Percentiles rank a stretch among this genome's conserved stretches.
Conservation (phyloP, 371 early-diverging fungal genomes). For the Mucor sp. region DNA sequence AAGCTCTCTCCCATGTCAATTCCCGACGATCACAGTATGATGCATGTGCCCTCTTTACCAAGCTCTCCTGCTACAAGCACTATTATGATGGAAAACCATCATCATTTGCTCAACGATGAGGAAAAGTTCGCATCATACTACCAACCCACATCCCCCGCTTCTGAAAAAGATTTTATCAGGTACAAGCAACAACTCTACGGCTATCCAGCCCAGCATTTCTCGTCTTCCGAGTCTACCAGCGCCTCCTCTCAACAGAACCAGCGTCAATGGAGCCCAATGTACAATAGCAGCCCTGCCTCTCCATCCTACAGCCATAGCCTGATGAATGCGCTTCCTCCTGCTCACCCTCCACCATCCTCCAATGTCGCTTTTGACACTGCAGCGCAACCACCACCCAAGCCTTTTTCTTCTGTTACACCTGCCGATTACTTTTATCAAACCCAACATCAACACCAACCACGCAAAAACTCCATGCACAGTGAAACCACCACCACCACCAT, state of each 20-base stretch:
- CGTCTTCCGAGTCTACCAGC: neutral
- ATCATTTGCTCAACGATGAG: neutral
- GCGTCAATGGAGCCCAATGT: neutral
- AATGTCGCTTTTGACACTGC: neutral
- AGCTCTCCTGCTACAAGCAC: slow-evolving; percentile 6
- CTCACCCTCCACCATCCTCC: neutral
- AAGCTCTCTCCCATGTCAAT: neutral
- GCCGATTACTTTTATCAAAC: neutral
- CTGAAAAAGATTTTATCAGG: slow-evolving; percentile 5
- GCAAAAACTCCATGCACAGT: slow-evolving; percentile 3
- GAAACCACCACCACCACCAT: slow-evolving; percentile 2
- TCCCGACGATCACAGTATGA: slow-evolving; percentile 4
- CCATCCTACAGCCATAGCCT: neutral
- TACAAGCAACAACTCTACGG: neutral
- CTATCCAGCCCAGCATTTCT: neutral
- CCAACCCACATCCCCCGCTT: slow-evolving; percentile 8
- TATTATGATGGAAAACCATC: slow-evolving; percentile 1
- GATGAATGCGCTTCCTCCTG: neutral
- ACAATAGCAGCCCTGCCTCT: neutral
- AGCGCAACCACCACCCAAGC: neutral
- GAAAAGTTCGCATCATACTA: neutral
- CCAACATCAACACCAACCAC: neutral
- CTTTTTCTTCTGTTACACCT: neutral
- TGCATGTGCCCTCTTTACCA: slow-evolving; percentile 1
- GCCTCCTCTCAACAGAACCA: neutral